Percentiles rank a stretch among this genome's conserved stretches.
phyloP scores from a whole-genome alignment of 306 rosid genomes.

The Acacia melanoxylon region DNA sequence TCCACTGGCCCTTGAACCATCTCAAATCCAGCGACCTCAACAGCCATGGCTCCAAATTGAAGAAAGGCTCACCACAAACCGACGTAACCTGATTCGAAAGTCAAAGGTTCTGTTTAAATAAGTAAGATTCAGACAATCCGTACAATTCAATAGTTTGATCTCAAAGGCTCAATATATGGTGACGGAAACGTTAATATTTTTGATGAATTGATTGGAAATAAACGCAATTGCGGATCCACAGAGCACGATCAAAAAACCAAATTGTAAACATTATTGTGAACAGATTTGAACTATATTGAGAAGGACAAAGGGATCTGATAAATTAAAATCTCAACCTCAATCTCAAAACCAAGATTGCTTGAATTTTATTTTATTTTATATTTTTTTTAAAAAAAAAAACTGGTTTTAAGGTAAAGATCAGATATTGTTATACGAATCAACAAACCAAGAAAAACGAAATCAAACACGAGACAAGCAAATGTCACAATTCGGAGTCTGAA shows the following conservation, averaged over 20 bases:
- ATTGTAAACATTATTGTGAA: not conserved
- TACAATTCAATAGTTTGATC: conserved; percentile 11
- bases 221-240: not conserved
- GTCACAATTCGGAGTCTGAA: not conserved
- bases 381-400: not conserved
- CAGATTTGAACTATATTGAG: not conserved
- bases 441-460: conserved; percentile 27
- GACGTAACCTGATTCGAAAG: conserved; percentile 37
- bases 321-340: conserved; percentile 9
- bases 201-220: not conserved
- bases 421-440: conserved; percentile 21
- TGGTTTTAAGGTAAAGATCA: conserved; percentile 6
- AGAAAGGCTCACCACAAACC: conserved; percentile 38
- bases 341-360: not conserved
- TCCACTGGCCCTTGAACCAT: conserved; percentile 74
- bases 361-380: too few species aligned
- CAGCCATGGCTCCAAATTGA: conserved; percentile 60
- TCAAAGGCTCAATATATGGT: not conserved
- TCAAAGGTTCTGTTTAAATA: not conserved
- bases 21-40: conserved; percentile 87
- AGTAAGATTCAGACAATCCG: conserved; percentile 3
- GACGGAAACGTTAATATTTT: not conserved
- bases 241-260: not conserved
- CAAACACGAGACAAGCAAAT: not conserved
- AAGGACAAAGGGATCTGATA: not conserved